phyloP scores from a whole-genome alignment of 169 alveolate species.

The Hepatocystis sp. region DNA sequence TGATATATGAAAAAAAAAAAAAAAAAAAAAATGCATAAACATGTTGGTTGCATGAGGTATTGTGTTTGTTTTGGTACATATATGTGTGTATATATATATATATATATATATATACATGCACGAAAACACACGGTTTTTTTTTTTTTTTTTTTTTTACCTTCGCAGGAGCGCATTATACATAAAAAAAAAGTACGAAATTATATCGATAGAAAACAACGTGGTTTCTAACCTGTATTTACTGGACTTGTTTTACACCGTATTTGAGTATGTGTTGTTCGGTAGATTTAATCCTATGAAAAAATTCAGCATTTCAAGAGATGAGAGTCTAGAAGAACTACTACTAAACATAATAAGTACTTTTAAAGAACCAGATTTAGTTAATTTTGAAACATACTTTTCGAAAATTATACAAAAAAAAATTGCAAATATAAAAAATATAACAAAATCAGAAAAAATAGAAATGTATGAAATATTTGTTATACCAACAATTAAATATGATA shows the following conservation, averaged over 20 bases:
- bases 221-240: slow-evolving; percentile 51
- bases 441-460: slow-evolving; percentile 48
- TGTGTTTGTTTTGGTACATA: neutral
- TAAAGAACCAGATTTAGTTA: slow-evolving; percentile 29
- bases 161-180: slow-evolving; percentile 25
- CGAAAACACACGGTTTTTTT: no score
- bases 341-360: slow-evolving; percentile 57
- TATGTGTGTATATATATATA: no score
- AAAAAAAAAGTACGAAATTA: slow-evolving; percentile 25
- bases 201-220: slow-evolving; percentile 54
- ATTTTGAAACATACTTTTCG: slow-evolving; percentile 11
- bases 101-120: no score
- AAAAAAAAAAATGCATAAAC: no score
- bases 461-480: slow-evolving; percentile 47
- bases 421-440: neutral
- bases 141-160: neutral
- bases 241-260: slow-evolving; percentile 13
- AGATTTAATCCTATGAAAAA: slow-evolving; percentile 59
- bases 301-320: slow-evolving; percentile 4
- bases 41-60: neutral
- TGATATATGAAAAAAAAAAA: no score
- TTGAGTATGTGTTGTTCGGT: slow-evolving; percentile 47
- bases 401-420: slow-evolving; percentile 52
- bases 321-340: slow-evolving; percentile 36
- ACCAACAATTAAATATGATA: slow-evolving; percentile 47